Evolutionary conservation across 2,329 filamentous ascomycete genomes (phyloP), one percentile per base, ranked within the genome.

Genomic region (Apiospora arundinis): DNA sequence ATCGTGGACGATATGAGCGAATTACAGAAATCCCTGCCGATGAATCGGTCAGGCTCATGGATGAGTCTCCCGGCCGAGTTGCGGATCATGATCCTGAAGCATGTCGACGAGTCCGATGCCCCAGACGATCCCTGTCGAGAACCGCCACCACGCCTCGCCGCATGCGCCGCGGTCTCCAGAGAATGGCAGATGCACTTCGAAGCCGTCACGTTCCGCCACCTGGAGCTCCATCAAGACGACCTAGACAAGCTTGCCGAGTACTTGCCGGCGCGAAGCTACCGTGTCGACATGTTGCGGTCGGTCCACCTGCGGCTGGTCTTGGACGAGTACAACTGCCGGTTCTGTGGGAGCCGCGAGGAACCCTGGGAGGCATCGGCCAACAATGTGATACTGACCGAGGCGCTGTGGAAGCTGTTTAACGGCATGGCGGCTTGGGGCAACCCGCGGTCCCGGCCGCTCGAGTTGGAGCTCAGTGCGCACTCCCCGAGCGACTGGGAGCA

Each of bases 401-500:
- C 63, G 40, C 4, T 67, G 63, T 2, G n/a, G 21, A 7, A 3
- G 42, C n/a, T 67, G 2, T 67, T 67, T 21, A 1, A 8, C 11
- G 44, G 25, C 40, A 44, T 67, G 40, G n/a, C 63, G 23, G 23
- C 11, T 0, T 67, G 63, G 63, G 12, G 11, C 12, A 5, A 5
- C 12, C 12, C 52, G 8, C 52, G 2, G 16, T 11, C 32, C 25
- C 32, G 28, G 28, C 52, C 52, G 16, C 12, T 67, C 16, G 63
- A 67, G 63, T 18, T 67, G 63, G 40, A 67, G 63, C n/a, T 67
- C 12, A 67, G 63, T 7, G 63, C 63, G 9, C 21, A 67, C 25
- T 44, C 63, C 2, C 63, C n/a, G 8, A 67, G 63, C 40, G 63
- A 67, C 16, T 45, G n/a, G 63, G 1, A 25, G 4, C 63, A 67